phyloP scores from a whole-genome alignment of 1,139 yeast genomes.

The Candida sojae region DNA sequence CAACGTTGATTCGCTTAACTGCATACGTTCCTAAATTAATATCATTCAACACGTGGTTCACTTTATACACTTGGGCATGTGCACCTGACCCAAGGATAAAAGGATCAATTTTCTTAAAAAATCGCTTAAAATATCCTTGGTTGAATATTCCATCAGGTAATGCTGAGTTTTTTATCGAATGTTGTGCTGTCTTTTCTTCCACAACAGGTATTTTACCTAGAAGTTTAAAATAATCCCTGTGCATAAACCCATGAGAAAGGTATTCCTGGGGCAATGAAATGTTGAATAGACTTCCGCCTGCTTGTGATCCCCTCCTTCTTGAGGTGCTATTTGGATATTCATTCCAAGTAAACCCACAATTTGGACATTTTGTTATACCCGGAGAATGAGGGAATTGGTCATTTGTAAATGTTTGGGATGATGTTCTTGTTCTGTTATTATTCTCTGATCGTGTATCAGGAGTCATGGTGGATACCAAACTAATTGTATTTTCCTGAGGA shows the following conservation, averaged over 20 bases:
- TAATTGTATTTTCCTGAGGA: conserved; percentile 40
- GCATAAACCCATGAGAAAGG: conserved; percentile 29
- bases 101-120: conserved; percentile 53
- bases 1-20: conserved; percentile 80
- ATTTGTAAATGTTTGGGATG: conserved; percentile 4
- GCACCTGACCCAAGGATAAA: conserved; percentile 73
- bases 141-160: conserved; percentile 53
- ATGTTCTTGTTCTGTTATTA: neutral
- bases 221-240: conserved; percentile 42
- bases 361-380: conserved; percentile 32
- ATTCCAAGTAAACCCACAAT: conserved; percentile 43
- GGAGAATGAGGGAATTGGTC: conserved; percentile 6
- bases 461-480: conserved; percentile 25
- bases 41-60: conserved; percentile 74
- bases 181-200: conserved; percentile 10
- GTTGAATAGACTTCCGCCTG: conserved; percentile 2
- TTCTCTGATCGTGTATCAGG: neutral
- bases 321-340: conserved; percentile 10
- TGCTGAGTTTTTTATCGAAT: conserved; percentile 1
- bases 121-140: conserved; percentile 73
- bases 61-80: conserved; percentile 80
- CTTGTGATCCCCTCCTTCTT: conserved; percentile 4
- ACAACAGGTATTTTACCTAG: conserved; percentile 30
- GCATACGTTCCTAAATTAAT: conserved; percentile 79
- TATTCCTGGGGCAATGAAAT: conserved; percentile 8